Conservation (phyloP, 176 grass and related monocot genomes). For the Stipa capillata region DNA sequence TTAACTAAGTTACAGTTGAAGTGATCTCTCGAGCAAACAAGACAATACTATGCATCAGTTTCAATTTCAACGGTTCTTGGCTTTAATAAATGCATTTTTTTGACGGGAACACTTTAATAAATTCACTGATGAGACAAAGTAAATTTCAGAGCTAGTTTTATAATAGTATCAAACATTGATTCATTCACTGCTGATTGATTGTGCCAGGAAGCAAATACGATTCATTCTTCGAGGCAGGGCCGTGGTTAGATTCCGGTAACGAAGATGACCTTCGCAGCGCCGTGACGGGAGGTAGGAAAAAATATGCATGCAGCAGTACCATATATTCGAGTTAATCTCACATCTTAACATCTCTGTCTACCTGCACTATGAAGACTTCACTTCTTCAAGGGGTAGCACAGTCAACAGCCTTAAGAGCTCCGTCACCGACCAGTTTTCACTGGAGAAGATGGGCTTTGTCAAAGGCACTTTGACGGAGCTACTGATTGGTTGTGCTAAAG, state of each 20-base stretch:
- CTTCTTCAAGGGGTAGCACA: too few relatives aligned
- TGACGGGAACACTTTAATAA: too few relatives aligned
- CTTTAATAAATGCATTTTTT: neutral
- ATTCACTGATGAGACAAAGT: neutral
- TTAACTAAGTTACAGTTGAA: neutral
- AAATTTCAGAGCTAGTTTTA: neutral
- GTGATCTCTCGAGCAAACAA: too few relatives aligned
- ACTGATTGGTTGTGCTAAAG: constrained; percentile 64
- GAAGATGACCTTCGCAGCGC: too few relatives aligned
- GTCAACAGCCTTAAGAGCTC: constrained; percentile 31
- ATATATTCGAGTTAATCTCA: neutral
- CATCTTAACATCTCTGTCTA: neutral
- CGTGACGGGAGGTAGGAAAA: neutral
- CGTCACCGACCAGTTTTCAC: constrained; percentile 1
- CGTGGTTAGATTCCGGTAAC: neutral
- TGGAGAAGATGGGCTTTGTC: constrained; percentile 40
- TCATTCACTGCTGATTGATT: neutral
- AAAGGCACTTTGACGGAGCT: constrained; percentile 59
- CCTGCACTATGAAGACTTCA: neutral
- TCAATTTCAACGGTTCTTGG: neutral
- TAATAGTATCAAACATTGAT: neutral
- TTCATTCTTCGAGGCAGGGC: neutral
- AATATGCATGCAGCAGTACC: neutral
- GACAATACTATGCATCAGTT: neutral
- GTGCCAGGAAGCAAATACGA: neutral